Evolutionary conservation across 768 basidiomycete species (phyloP), one percentile per base, ranked within the genome.

Genomic region (Vararia minispora): DNA sequence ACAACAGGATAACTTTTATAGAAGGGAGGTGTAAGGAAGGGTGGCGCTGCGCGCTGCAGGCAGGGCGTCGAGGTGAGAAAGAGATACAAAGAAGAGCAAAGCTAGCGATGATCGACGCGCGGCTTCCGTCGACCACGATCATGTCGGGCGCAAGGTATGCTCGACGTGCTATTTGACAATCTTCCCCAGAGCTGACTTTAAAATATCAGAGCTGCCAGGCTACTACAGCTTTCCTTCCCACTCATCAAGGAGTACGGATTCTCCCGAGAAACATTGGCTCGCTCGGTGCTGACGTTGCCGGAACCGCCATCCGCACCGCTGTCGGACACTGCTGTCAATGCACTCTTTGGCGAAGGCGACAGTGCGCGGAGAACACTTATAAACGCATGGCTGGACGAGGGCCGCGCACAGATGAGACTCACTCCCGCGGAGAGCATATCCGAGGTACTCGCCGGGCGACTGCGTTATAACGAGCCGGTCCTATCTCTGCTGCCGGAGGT

Each of bases 351-450:
- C 6, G 48, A 52, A 11, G 86, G 79, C 17, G 74, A 82, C 40
- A 56, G 71, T 22, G 82, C 86, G 1, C 63, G 78, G 11, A 65
- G 67, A 38, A 71, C 69, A 4, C 64, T 90, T 21, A 67, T 87
- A 29, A 56, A 64, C n/a, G 79, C 78, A 0, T 90, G 86, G 85
- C 52, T 89, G 25, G 70, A 77, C 14, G 72, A 78, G 42, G 85
- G 79, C 1, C 52, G 76, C 11, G 47, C 48, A 13, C 58, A 65
- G 28, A 87, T 88, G 65, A 56, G 36, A 37, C 30, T 48, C 26
- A 40, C 43, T 8, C 35, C 45, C 3, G 28, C 33, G 11, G 51
- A 58, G 11, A 64, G 60, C 2, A 46, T 84, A 35, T 64, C 62
- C 18, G 67, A 73, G 14, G 67, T 75, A 10, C 60, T 89, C 9